A percentile compares a stretch with the other conserved stretches of the same genome.
Evolutionary conservation across 257 asterid species (phyloP).

Genomic region (Leonotis leonurus): DNA sequence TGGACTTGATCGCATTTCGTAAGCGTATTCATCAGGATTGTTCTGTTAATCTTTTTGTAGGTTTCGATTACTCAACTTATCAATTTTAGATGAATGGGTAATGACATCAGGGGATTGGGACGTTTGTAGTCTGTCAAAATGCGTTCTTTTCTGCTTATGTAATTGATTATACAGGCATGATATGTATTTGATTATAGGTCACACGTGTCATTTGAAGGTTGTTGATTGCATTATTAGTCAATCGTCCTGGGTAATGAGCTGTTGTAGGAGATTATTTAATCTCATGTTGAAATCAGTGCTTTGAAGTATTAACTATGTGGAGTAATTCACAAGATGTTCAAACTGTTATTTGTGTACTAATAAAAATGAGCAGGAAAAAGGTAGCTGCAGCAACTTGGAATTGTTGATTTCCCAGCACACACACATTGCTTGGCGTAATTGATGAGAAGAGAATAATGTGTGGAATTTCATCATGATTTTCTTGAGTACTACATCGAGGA

Average conservation of each 20-base stretch:
- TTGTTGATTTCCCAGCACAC: no score
- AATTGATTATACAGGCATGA: neutral
- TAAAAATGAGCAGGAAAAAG: neutral
- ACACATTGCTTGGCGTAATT: neutral
- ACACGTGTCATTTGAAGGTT: neutral
- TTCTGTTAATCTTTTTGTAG: neutral
- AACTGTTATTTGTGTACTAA: neutral
- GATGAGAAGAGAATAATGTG: neutral
- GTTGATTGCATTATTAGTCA: neutral
- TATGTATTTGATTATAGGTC: neutral
- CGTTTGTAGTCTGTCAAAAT: neutral
- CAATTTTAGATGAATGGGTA: neutral
- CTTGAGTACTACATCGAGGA: neutral
- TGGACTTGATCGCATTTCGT: slow-evolving; percentile 4
- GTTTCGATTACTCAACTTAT: neutral
- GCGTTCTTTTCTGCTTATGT: neutral
- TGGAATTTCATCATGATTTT: neutral
- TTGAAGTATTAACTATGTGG: neutral
- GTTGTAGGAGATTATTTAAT: neutral
- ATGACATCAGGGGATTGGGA: neutral
- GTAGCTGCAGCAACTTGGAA: no score
- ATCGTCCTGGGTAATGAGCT: neutral
- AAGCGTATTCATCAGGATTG: neutral
- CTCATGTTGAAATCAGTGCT: neutral
- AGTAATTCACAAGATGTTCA: neutral